A percentile compares a stretch with the other conserved stretches of the same genome.
Evolutionary conservation across 2,329 filamentous ascomycete genomes (phyloP).

Genomic region (Penicillium capsulatum): DNA sequence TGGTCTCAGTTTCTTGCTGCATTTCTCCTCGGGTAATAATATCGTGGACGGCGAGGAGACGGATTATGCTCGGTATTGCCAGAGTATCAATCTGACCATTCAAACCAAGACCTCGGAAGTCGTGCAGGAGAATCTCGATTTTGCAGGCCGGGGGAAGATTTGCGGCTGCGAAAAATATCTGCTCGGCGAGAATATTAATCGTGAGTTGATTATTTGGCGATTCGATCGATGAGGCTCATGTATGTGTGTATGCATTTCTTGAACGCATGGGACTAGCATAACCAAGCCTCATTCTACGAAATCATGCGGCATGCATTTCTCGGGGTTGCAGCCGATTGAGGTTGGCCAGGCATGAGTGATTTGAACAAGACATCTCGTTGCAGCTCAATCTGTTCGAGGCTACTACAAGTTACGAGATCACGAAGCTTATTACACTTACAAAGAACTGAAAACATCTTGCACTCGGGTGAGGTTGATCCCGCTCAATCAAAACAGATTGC

Average conservation of each 20-base stretch:
- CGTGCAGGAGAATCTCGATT: slow-evolving; percentile 43
- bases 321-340: too few species aligned
- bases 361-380: too few species aligned
- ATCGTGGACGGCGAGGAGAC: slow-evolving; percentile 12
- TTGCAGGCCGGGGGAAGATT: slow-evolving; percentile 53
- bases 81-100: slow-evolving; percentile 28
- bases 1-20: slow-evolving; percentile 35
- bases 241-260: not conserved
- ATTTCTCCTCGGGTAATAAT: slow-evolving; percentile 28
- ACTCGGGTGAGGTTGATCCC: too few species aligned
- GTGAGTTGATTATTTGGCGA: slow-evolving; percentile 51
- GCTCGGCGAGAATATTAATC: slow-evolving; percentile 54
- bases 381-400: too few species aligned
- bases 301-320: too few species aligned
- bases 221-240: slow-evolving; percentile 40
- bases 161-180: slow-evolving; percentile 59
- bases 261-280: not conserved
- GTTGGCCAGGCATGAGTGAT: too few species aligned
- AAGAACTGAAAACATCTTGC: too few species aligned
- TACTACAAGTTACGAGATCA: too few species aligned
- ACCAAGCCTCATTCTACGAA: not conserved
- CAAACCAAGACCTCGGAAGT: slow-evolving; percentile 22
- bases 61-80: slow-evolving; percentile 12
- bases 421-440: too few species aligned
- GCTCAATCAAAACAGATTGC: too few species aligned